Evolutionary conservation across 306 rosid species (phyloP), one percentile per base, ranked within the genome.

Genomic region (Biancaea sappan): DNA sequence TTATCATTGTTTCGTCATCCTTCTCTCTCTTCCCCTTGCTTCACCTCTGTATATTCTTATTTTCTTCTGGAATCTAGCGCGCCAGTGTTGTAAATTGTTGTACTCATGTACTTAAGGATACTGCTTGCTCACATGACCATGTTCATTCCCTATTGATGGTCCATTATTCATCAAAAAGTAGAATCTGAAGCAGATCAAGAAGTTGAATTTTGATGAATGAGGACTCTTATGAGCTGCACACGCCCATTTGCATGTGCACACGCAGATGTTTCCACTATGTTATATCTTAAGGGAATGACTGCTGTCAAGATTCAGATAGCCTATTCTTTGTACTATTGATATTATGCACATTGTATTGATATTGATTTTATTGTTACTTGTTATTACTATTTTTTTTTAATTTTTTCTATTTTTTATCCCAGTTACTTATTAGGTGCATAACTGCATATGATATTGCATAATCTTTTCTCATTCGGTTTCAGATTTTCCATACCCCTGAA

Each of bases 401-500:
- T 37, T 62, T 62, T 19, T 18, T 35, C 10, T 34, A 37, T 38
- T 54, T 22, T 46, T 83, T 72, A n/a, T n/a, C n/a, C n/a, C 65
- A 52, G 46, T 67, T 70, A 65, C 35, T 69, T 66, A 41, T 29
- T 22, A 35, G 29, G 28, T 52, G 52, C 15, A 21, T 22, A 35
- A 24, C 22, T 52, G 52, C 15, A 21, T 56, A 13, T 50, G 63
- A 48, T 56, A 21, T 67, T 15, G 54, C 13, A 34, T 66, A 48
- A 40, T 14, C 29, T 31, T 71, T 34, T 53, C 61, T 46, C 35
- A 29, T 67, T 15, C 51, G 69, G 65, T 70, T 78, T 80, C 93
- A 94, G 99, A 86, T 94, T 62, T 92, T 88, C 71, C 82, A n/a
- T 51, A 90, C 99, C 66, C 97, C 99, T 63, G 97, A 94, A 79